Conservation (phyloP, 345 rosid genomes). For the Toxicodendron radicans region DNA sequence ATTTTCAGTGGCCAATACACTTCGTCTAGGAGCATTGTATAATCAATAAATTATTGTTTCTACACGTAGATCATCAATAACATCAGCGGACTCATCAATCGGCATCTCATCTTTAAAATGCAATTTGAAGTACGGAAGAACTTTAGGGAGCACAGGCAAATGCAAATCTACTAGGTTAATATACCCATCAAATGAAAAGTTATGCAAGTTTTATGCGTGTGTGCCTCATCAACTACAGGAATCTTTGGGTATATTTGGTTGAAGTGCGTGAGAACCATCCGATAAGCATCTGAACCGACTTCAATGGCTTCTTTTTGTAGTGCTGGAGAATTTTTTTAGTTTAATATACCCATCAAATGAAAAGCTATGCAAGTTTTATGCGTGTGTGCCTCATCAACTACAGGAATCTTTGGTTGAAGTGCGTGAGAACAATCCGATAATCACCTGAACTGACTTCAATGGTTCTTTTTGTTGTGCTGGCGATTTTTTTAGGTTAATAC, state of each 20-base stretch:
- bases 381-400: conserved; percentile 74
- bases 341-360: conserved; percentile 92
- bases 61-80: conserved; percentile 31
- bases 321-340: too few species aligned
- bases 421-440: conserved; percentile 81
- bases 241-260: conserved; percentile 99
- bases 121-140: conserved; percentile 77
- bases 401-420: conserved; percentile 97
- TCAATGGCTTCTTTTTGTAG: conserved; percentile 89
- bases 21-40: not conserved
- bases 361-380: conserved; percentile 91
- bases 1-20: not conserved
- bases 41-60: conserved; percentile 8
- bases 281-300: conserved; percentile 68
- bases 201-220: conserved; percentile 91
- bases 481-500: too few species aligned
- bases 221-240: conserved; percentile 68
- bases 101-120: conserved; percentile 70
- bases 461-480: conserved; percentile 95
- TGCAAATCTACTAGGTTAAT: conserved; percentile 84
- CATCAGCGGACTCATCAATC: conserved; percentile 62
- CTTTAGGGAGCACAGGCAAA: conserved; percentile 78
- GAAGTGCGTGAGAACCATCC: conserved; percentile 90
- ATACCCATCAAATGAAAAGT: conserved; percentile 93
- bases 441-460: conserved; percentile 71